Base-by-base conservation (phyloP, 495 filamentous ascomycete genomes). In the Astrothelium subdiscretum region DNA sequence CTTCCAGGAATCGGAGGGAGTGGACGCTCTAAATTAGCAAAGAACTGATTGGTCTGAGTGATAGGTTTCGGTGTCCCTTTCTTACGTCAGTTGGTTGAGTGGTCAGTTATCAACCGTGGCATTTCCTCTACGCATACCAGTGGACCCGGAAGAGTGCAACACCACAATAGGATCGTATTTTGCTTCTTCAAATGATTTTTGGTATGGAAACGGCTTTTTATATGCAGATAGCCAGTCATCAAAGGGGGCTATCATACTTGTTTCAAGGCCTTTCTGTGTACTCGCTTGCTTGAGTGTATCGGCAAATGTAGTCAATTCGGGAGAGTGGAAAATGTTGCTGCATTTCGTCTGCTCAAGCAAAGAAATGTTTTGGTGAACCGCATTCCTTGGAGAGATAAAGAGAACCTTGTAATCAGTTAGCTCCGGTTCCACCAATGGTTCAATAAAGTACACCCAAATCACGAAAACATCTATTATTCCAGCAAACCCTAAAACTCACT, bases 101-200 rank as follows among this genome's bases (percentile, higher is more conserved):
- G n/a, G n/a, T n/a, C n/a, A n/a, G n/a, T n/a, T n/a, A n/a, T n/a
- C n/a, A n/a, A n/a, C n/a, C n/a, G n/a, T n/a, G n/a, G n/a, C n/a
- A n/a, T n/a, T n/a, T n/a, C n/a, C n/a, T 48, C 71, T 70, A 0
- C 70, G 69, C 1, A 69, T 38, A 5, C 69, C 70, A 3, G 69
- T 73, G 1, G 71, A 67, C 10, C 72, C 72, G 2, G 69, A 67
- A 18, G 73, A 69, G 51, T 73, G 70, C 2, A 73, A 32, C 20
- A 72, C 63, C 15, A 75, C 57, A 48, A 62, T 59, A 11, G 70
- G 72, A n/a, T 75, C 65, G 31, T 71, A 31, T 20, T 61, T 52
- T 2, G 68, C 72, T 58, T 74, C 67, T 1, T 69, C 71, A 38
- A 63, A 75, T 3, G 57, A 63, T 29, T 68, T 66, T 2, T 5